A percentile compares a stretch with the other conserved stretches of the same genome.
These are phyloP conservation scores for Setomelanomma holmii DNA, from an alignment of 2,329 filamentous ascomycete genomes.

Conservation along the genomic window DNA sequence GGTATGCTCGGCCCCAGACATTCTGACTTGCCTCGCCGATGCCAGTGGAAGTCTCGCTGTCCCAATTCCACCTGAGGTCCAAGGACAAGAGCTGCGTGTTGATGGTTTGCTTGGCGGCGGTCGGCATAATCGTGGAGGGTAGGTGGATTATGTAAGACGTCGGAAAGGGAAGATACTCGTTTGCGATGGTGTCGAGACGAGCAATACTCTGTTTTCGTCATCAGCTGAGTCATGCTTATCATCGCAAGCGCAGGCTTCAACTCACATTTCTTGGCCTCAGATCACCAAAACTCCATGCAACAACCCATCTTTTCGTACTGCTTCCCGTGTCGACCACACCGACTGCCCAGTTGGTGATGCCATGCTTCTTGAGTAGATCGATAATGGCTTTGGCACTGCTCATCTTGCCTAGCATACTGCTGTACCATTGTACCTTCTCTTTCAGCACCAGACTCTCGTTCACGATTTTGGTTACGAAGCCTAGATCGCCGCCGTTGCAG, in stretches of 20 bases:
- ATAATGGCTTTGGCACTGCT: slow-evolving; percentile 70
- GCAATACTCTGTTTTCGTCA: slow-evolving; percentile 24
- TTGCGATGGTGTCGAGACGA: slow-evolving; percentile 52
- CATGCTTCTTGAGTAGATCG: slow-evolving; percentile 61
- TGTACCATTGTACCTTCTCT: slow-evolving; percentile 81
- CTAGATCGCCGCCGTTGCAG: slow-evolving; percentile 75
- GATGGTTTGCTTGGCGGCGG: slow-evolving; percentile 46
- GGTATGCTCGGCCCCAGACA: slow-evolving; percentile 79
- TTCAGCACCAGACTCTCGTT: slow-evolving; percentile 69
- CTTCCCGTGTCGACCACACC: slow-evolving; percentile 77
- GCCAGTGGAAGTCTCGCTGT: slow-evolving; percentile 60
- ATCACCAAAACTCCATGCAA: slow-evolving; percentile 84
- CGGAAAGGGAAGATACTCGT: slow-evolving; percentile 61
- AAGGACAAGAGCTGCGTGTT: slow-evolving; percentile 61
- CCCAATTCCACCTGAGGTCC: slow-evolving; percentile 72
- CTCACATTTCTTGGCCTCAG: slow-evolving; percentile 66
- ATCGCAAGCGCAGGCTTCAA: not conserved
- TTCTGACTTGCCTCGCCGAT: slow-evolving; percentile 71
- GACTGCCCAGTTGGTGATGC: slow-evolving; percentile 80
- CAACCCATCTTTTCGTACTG: slow-evolving; percentile 82
- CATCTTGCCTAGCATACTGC: slow-evolving; percentile 85
- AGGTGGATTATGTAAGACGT: slow-evolving; percentile 57
- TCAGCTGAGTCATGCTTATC: not conserved
- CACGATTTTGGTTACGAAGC: slow-evolving; percentile 75
- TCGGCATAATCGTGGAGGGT: slow-evolving; percentile 34